phyloP scores from a whole-genome alignment of 2,329 filamentous ascomycete genomes.

The Orbilia ellipsospora region DNA sequence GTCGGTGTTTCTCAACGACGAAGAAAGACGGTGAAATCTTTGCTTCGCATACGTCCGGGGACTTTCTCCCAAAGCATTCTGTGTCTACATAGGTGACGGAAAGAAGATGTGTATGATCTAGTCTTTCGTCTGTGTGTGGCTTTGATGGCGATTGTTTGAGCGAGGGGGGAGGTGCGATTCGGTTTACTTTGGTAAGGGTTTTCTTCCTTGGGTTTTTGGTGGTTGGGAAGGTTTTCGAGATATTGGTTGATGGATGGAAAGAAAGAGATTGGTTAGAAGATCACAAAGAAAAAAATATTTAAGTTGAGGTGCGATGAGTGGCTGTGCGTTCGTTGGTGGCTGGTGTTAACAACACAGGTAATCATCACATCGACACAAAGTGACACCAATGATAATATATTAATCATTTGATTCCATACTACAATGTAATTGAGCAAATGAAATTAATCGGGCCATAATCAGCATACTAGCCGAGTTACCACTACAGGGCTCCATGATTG shows the following conservation, averaged over 20 bases:
- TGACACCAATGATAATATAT: too few species aligned
- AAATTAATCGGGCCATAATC: too few species aligned
- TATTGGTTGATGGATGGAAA: constrained; percentile 17
- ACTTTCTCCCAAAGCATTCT: constrained; percentile 99
- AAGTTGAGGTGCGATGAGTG: constrained; percentile 3
- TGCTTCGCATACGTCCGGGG: constrained; percentile 80
- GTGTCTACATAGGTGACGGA: constrained; percentile 57
- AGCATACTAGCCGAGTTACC: not conserved
- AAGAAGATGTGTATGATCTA: constrained; percentile 64
- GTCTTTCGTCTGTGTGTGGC: constrained; percentile 88
- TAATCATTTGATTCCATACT: too few species aligned
- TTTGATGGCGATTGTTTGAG: constrained; percentile 99
- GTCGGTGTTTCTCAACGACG: constrained; percentile 98
- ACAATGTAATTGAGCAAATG: too few species aligned
- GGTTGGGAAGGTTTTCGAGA: constrained; percentile 33
- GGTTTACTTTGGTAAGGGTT: constrained; percentile 5
- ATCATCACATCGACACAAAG: too few species aligned
- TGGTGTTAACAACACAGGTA: not conserved
- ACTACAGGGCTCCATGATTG: not conserved
- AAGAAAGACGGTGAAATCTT: constrained; percentile 61
- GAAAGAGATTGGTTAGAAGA: constrained; percentile 9
- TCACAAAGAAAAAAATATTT: constrained; percentile 20
- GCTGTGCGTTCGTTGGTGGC: constrained; percentile 28
- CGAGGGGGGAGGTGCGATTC: constrained; percentile 74
- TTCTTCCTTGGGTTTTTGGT: constrained; percentile 5